Evolutionary conservation across 2,329 filamentous ascomycete genomes (phyloP).

Genomic region (Aspergillus pseudoviridinutans): DNA sequence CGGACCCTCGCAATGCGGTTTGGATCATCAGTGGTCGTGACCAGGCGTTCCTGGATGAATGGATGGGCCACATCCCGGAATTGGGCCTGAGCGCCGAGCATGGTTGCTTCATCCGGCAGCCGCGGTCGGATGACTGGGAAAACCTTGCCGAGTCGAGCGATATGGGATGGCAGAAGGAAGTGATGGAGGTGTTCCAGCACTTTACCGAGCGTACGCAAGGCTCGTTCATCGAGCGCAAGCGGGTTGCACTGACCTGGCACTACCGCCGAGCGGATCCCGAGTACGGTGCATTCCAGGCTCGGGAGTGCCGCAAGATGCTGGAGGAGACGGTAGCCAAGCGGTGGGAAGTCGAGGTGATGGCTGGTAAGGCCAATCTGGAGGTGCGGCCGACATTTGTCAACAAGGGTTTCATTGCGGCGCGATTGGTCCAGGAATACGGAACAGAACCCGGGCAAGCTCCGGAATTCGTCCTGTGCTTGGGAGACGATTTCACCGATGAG

Average conservation of each 20-base stretch:
- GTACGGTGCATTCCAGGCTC: constrained; percentile 73
- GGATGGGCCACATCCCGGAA: constrained; percentile 84
- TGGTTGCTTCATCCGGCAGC: constrained; percentile 87
- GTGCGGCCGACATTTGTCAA: constrained; percentile 97
- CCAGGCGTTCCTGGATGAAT: constrained; percentile 83
- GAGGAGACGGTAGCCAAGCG: constrained; percentile 70
- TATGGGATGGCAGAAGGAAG: constrained; percentile 89
- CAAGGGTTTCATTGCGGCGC: constrained; percentile 92
- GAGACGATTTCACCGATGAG: constrained; percentile 97
- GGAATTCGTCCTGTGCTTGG: constrained; percentile 85
- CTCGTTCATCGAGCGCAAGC: constrained; percentile 90
- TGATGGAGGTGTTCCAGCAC: constrained; percentile 77
- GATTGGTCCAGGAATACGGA: constrained; percentile 71
- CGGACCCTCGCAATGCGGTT: constrained; percentile 79
- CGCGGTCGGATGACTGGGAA: constrained; percentile 73
- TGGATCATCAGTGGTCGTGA: constrained; percentile 98
- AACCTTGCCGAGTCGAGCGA: constrained; percentile 82
- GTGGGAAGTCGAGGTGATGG: constrained; percentile 95
- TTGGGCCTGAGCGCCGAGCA: constrained; percentile 96
- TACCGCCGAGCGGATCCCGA: constrained; percentile 89
- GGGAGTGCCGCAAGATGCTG: constrained; percentile 76
- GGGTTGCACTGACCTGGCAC: constrained; percentile 94
- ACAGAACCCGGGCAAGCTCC: constrained; percentile 54
- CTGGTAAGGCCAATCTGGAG: constrained; percentile 93
- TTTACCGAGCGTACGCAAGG: constrained; percentile 85